Evolutionary conservation across 345 rosid species (phyloP).

Genomic region (Sisymbrium irio): DNA sequence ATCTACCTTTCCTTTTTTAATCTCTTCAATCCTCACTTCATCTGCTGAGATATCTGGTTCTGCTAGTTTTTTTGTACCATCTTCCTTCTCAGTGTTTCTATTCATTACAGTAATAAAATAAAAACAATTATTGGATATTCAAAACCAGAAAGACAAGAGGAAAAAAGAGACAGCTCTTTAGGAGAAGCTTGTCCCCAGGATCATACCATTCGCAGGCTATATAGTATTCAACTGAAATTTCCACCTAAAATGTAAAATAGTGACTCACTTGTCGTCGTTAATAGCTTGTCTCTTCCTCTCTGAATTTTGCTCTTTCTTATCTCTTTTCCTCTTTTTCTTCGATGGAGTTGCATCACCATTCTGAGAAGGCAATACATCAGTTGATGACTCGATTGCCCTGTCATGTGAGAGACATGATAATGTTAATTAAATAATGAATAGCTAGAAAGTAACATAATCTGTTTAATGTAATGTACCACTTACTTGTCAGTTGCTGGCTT

Average conservation of each 20-base stretch:
- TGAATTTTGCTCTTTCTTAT: slow-evolving; percentile 35
- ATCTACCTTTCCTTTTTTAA: slow-evolving; percentile 39
- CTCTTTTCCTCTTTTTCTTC: slow-evolving; percentile 35
- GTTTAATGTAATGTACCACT: slow-evolving; percentile 13
- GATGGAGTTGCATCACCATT: not conserved
- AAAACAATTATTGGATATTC: too few relatives aligned
- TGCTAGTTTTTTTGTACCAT: slow-evolving; percentile 20
- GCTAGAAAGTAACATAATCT: not conserved
- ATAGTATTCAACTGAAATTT: not conserved
- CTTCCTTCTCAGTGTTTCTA: slow-evolving; percentile 22
- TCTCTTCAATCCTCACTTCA: slow-evolving; percentile 44
- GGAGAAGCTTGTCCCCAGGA: not conserved
- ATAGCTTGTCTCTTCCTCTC: slow-evolving; percentile 20
- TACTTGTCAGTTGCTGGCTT: slow-evolving; percentile 24
- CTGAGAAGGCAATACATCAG: not conserved
- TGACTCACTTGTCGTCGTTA: slow-evolving; percentile 8
- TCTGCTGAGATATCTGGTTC: slow-evolving; percentile 25
- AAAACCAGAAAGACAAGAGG: not conserved
- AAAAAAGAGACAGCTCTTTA: not conserved
- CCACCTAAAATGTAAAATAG: not conserved
- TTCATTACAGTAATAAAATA: slow-evolving; percentile 14
- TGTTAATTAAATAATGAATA: not conserved
- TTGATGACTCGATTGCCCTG: slow-evolving; percentile 13
- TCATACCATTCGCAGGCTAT: not conserved
- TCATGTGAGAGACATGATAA: not conserved